Evolutionary conservation across 2,329 filamentous ascomycete genomes (phyloP).

Genomic region (Cercospora citrullina): DNA sequence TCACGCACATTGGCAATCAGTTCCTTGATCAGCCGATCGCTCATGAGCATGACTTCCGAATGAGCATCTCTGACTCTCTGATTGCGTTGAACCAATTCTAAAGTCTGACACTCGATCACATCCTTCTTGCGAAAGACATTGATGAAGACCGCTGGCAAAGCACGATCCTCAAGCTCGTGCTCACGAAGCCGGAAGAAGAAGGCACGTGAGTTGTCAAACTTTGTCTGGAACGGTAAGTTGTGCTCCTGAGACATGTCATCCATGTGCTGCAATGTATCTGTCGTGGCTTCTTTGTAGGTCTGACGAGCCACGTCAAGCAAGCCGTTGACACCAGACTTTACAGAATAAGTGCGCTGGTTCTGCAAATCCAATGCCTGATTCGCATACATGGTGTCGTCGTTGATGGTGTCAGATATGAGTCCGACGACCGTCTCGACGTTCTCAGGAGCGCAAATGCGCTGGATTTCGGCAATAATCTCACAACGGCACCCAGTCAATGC

Average conservation of each 20-base stretch:
- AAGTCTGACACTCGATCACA: conserved; percentile 82
- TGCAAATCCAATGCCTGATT: conserved; percentile 78
- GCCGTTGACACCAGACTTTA: conserved; percentile 81
- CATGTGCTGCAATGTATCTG: conserved; percentile 72
- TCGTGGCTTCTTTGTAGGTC: conserved; percentile 84
- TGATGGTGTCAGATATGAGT: conserved; percentile 69
- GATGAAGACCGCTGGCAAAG: conserved; percentile 69
- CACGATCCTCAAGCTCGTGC: conserved; percentile 61
- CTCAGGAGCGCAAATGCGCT: conserved; percentile 65
- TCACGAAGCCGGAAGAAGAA: conserved; percentile 73
- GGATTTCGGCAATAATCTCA: conserved; percentile 65
- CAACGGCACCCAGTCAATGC: conserved; percentile 66
- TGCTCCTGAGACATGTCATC: conserved; percentile 62
- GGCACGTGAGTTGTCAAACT: conserved; percentile 73
- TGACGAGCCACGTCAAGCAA: conserved; percentile 85
- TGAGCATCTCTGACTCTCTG: conserved; percentile 74
- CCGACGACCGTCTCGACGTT: conserved; percentile 61
- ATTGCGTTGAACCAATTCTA: conserved; percentile 78
- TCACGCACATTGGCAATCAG: conserved; percentile 71
- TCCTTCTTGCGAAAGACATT: conserved; percentile 72
- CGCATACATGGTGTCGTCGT: conserved; percentile 77
- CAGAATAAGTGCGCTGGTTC: conserved; percentile 87
- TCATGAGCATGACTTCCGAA: conserved; percentile 79
- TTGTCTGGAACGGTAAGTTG: conserved; percentile 64
- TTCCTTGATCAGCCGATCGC: conserved; percentile 69